Evolutionary conservation across 805 yeast species (phyloP).

Genomic region (Helenozyma baotianmanensis): DNA sequence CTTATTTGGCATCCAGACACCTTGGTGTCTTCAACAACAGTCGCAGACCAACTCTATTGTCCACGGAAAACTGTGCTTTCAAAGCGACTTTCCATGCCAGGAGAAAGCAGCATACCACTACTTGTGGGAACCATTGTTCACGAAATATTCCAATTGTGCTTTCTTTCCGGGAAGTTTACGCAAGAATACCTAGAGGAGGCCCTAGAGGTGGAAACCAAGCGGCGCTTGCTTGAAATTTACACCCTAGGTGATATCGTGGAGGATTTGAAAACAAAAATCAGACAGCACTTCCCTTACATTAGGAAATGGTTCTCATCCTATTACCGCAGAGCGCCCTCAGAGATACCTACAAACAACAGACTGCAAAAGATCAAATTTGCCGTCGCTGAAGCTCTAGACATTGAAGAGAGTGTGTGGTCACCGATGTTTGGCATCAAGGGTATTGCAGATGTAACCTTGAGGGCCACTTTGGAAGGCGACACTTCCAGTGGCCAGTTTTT

Average conservation of each 20-base stretch:
- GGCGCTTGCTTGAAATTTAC: slow-evolving; percentile 46
- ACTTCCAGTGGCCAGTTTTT: slow-evolving; percentile 42
- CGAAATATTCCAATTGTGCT: slow-evolving; percentile 60
- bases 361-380: slow-evolving; percentile 41
- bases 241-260: slow-evolving; percentile 49
- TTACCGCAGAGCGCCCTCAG: slow-evolving; percentile 22
- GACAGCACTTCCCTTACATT: slow-evolving; percentile 48
- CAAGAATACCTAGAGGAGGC: slow-evolving; percentile 32
- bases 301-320: slow-evolving; percentile 49
- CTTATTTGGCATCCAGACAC: slow-evolving; percentile 81
- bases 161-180: slow-evolving; percentile 34
- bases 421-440: slow-evolving; percentile 89
- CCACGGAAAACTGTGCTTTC: slow-evolving; percentile 63
- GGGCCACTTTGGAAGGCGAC: slow-evolving; percentile 43
- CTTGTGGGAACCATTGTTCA: slow-evolving; percentile 84
- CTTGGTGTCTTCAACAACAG: slow-evolving; percentile 73
- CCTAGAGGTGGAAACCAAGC: slow-evolving; percentile 39
- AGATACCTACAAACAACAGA: slow-evolving; percentile 22
- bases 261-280: slow-evolving; percentile 39
- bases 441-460: slow-evolving; percentile 80
- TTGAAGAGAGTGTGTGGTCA: slow-evolving; percentile 91
- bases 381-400: slow-evolving; percentile 64
- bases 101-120: slow-evolving; percentile 59
- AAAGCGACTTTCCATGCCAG: slow-evolving; percentile 54
- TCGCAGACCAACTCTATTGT: slow-evolving; percentile 74